phyloP scores from a whole-genome alignment of 352 stramenopile genomes.

The Blastocystis sp. region DNA sequence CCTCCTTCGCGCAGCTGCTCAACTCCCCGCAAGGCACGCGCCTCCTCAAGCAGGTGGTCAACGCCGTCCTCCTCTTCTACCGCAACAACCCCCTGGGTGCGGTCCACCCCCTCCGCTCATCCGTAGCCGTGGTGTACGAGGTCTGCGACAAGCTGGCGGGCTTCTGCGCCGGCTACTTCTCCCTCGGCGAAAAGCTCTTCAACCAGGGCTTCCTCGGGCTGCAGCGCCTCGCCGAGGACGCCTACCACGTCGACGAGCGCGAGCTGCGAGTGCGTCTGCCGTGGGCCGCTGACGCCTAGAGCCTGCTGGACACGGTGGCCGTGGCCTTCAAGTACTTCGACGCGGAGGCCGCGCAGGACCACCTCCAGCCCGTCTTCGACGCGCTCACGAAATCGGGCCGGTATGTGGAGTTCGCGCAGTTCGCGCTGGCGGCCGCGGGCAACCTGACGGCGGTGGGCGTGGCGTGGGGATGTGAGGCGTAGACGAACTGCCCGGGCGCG shows the following conservation, averaged over 20 bases:
- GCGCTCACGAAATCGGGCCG: not conserved
- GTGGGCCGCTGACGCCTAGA: constrained; percentile 1
- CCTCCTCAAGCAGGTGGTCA: constrained; percentile 31
- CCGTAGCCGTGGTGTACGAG: constrained; percentile 9
- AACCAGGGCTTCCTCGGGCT: constrained; percentile 28
- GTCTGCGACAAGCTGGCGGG: constrained; percentile 16
- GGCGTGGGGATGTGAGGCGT: not conserved
- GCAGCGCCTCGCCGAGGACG: not conserved
- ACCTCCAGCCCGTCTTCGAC: constrained; percentile 6
- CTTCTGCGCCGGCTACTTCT: constrained; percentile 50
- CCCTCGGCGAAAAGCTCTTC: constrained; percentile 46
- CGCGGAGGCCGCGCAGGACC: not conserved
- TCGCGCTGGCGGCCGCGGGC: not conserved
- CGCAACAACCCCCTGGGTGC: constrained; percentile 26
- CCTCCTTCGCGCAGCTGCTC: constrained; percentile 10
- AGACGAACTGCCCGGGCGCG: not conserved
- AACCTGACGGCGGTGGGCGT: not conserved
- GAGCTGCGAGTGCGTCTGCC: not conserved
- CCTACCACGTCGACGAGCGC: not conserved
- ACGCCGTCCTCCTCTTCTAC: constrained; percentile 45
- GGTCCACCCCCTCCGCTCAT: not conserved
- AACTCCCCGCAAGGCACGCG: constrained; percentile 14
- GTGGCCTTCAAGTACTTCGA: constrained; percentile 46
- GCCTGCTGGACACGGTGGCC: constrained; percentile 1
- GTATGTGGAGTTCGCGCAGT: not conserved